phyloP scores from a whole-genome alignment of 2,329 filamentous ascomycete genomes.

The Talaromyces sp. region DNA sequence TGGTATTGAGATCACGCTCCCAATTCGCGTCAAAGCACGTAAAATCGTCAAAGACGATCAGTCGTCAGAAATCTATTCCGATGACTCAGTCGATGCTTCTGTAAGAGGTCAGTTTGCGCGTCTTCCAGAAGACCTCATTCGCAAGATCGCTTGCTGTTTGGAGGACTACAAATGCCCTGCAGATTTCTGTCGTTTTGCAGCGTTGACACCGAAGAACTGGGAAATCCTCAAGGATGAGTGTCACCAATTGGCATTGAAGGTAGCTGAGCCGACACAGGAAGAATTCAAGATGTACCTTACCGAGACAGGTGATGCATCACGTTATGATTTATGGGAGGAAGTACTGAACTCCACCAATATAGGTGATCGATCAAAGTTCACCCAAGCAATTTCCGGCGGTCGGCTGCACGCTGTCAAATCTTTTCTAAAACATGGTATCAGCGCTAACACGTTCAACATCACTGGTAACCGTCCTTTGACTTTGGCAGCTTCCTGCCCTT shows the following conservation, averaged over 20 bases:
- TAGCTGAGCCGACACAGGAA: constrained; percentile 9
- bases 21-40: not conserved
- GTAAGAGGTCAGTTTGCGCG: not conserved
- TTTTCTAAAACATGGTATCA: constrained; percentile 8
- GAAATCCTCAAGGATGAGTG: not conserved
- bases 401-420: constrained; percentile 1
- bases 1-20: not conserved
- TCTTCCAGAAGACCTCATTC: constrained; percentile 7
- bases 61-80: not conserved
- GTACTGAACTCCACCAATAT: not conserved
- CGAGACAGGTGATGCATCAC: not conserved
- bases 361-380: constrained; percentile 1
- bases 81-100: not conserved
- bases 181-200: constrained; percentile 10
- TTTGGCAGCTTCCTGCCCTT: not conserved
- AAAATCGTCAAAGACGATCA: not conserved
- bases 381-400: constrained; percentile 8
- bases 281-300: constrained; percentile 5
- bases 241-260: constrained; percentile 2
- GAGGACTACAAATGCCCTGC: not conserved
- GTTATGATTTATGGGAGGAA: not conserved
- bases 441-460: not conserved
- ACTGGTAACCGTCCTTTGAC: not conserved
- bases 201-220: constrained; percentile 1
- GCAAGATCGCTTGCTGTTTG: not conserved